Evolutionary conservation across 768 basidiomycete species (phyloP).

Genomic region (Lactifluus rugatus): DNA sequence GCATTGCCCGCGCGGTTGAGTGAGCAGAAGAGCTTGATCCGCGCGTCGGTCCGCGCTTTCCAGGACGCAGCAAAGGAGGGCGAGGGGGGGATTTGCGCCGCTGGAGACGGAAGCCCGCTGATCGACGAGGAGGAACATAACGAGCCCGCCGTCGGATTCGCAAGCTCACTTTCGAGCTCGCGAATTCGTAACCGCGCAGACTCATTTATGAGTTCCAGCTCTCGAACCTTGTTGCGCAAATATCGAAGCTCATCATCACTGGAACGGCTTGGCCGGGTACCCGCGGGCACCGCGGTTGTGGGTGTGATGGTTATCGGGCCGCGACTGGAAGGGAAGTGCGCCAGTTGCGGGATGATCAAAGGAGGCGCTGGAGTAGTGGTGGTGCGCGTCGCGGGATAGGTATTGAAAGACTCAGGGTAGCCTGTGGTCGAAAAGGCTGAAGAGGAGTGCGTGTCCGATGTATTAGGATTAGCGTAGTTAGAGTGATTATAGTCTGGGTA

Average conservation of each 20-base stretch:
- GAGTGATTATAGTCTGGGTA: constrained; percentile 19
- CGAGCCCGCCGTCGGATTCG: constrained; percentile 22
- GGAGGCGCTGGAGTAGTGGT: background rate
- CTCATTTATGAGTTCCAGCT: constrained; percentile 54
- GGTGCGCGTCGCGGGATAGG: constrained; percentile 15
- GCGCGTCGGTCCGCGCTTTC: constrained; percentile 65
- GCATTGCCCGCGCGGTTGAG: constrained; percentile 83
- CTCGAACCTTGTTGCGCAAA: constrained; percentile 48
- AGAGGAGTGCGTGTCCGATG: constrained; percentile 11
- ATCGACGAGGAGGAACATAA: constrained; percentile 18
- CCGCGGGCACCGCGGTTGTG: constrained; percentile 18
- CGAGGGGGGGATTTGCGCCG: constrained; percentile 31
- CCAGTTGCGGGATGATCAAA: constrained; percentile 20
- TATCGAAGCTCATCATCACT: constrained; percentile 42
- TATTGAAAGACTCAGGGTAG: constrained; percentile 18
- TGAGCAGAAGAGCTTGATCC: constrained; percentile 63
- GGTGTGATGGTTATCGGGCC: constrained; percentile 22
- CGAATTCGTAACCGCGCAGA: constrained; percentile 38
- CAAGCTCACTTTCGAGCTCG: constrained; percentile 40
- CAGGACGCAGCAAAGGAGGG: constrained; percentile 49
- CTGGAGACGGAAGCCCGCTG: constrained; percentile 25
- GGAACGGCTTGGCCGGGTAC: constrained; percentile 21
- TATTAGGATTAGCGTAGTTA: constrained; percentile 17
- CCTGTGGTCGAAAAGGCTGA: constrained; percentile 15
- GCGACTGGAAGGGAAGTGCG: constrained; percentile 22